Evolutionary conservation across 164 flowering plant genomes (phyloP), one percentile per base, ranked within the genome.

Genomic region (Annona cherimola): DNA sequence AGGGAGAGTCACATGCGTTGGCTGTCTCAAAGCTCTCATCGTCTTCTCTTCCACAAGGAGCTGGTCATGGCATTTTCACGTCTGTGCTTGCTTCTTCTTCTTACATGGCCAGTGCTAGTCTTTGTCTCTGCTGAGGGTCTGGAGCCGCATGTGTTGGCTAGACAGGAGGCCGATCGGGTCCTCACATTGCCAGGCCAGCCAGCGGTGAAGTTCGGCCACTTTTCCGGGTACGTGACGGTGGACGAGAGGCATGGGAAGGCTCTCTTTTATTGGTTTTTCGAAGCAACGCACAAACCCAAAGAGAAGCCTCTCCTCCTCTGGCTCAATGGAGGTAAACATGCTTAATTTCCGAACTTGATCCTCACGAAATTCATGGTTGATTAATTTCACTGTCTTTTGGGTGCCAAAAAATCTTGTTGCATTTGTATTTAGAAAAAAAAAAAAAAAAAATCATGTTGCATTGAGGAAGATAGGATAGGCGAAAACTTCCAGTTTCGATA

Each of bases 221-320:
- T 77, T 67, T 75, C 91, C 2, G 93, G 93, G 0, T 89, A 87
- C 75, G 82, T 89, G 12, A 86, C 84, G 0, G 87, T 85, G 7
- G 75, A 84, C 61, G 71, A 79, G 70, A 79, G 69, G 8, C 84
- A 82, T 69, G 89, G 88, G 39, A 83, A 78, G 73, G 88, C 93
- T 55, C 84, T 88, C 72, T 88, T 88, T 70, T 86, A 88, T 78
- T 88, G 92, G 90, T 88, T 88, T 54, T 85, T 85, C 42, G 90
- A 88, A 74, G 88, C 90, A 4, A 70, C 76, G 1, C 64, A 76
- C 16, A 66, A 81, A 0, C 88, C 90, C 40, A 19, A 76, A 1
- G 50, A 78, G 1, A 83, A 86, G 55, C 92, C 92, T 54, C 72
- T 86, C 4, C 80, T 88, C 44, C 79, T 88, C 0, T 86, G 92